phyloP scores from a whole-genome alignment of 2,329 filamentous ascomycete species.

The Pseudogymnoascus sp. region DNA sequence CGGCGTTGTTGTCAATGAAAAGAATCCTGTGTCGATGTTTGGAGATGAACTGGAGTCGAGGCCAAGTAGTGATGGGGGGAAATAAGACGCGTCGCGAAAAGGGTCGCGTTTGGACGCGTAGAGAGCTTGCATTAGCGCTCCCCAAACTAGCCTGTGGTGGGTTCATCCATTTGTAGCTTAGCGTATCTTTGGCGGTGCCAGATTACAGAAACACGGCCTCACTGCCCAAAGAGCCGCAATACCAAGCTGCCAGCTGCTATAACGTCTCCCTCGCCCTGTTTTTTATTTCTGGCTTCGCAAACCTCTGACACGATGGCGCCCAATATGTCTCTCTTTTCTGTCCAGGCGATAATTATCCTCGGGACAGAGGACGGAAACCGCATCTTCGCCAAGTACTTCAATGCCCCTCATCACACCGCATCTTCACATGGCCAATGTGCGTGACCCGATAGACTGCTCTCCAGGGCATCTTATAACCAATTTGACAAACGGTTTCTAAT shows the following conservation, averaged over 20 bases:
- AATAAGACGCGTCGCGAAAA: conserved; percentile 10
- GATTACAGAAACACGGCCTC: conserved; percentile 10
- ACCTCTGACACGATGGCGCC: conserved; percentile 48
- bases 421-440: conserved; percentile 13
- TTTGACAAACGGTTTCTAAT: conserved; percentile 10
- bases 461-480: not conserved
- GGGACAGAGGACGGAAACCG: conserved; percentile 80
- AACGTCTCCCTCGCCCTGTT: not conserved
- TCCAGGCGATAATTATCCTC: conserved; percentile 71
- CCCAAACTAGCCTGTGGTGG: conserved; percentile 2
- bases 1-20: conserved; percentile 1
- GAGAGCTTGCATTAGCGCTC: conserved; percentile 7
- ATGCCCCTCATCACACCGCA: conserved; percentile 50
- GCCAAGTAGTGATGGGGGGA: not conserved
- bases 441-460: not conserved
- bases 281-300: not conserved
- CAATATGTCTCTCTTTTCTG: conserved; percentile 65
- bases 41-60: not conserved
- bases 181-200: conserved; percentile 2
- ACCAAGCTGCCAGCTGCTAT: conserved; percentile 1
- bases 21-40: not conserved
- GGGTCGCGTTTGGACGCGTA: conserved; percentile 3
- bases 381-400: conserved; percentile 93
- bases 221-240: conserved; percentile 4
- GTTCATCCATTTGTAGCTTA: not conserved